Conservation (phyloP, 306 rosid species). For the Alnus rubra region DNA sequence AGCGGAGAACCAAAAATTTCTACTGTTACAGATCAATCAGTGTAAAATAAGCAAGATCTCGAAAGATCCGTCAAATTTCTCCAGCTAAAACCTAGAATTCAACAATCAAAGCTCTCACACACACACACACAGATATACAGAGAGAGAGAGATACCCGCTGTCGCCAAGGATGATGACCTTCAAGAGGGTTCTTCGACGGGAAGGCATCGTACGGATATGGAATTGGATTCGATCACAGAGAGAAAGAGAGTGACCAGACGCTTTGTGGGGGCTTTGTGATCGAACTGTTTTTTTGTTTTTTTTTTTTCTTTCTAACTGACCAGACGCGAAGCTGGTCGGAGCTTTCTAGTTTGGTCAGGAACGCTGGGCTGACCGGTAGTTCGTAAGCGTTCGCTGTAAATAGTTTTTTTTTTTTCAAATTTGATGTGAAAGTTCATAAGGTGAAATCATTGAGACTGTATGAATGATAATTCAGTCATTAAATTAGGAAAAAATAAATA, state of each 20-base stretch:
- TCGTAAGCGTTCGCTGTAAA: not conserved
- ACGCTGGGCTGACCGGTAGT: constrained; percentile 36
- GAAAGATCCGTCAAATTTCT: constrained; percentile 28
- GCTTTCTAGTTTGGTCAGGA: constrained; percentile 24
- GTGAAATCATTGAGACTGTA: too few species aligned
- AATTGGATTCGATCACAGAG: constrained; percentile 33
- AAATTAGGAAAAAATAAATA: too few species aligned
- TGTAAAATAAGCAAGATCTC: constrained; percentile 32
- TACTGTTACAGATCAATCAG: constrained; percentile 8
- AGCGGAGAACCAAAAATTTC: not conserved
- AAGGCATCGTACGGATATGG: constrained; percentile 62
- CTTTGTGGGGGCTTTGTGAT: not conserved
- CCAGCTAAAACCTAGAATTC: constrained; percentile 10
- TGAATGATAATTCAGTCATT: too few species aligned
- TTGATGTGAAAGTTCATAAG: too few species aligned
- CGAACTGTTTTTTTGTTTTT: not conserved
- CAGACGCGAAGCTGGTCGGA: constrained; percentile 6
- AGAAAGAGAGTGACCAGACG: not conserved
- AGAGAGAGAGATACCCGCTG: constrained; percentile 66
- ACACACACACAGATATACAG: constrained; percentile 4
- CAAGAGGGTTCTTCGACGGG: constrained; percentile 93
- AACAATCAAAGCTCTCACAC: not conserved
- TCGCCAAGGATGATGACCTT: constrained; percentile 99
- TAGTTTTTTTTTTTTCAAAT: not conserved
- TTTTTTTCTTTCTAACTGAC: not conserved